Conservation (phyloP, 208 protist genomes). For the Porcisia hertigi region DNA sequence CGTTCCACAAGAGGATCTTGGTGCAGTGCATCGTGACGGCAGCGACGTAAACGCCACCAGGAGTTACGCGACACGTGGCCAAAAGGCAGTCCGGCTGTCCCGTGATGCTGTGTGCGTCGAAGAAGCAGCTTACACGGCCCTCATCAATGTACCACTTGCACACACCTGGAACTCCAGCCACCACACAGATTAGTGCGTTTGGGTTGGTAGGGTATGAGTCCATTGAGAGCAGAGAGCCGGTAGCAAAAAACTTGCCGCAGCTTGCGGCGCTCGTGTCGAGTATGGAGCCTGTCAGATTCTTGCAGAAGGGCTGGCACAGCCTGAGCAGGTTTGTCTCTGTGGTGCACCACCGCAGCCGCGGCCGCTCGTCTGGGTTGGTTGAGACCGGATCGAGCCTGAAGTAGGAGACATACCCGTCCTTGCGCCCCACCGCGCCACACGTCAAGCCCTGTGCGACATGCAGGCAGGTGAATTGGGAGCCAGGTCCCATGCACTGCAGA, state of each 20-base stretch:
- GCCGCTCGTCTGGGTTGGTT: constrained; percentile 36
- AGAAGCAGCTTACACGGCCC: constrained; percentile 69
- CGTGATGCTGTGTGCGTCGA: constrained; percentile 37
- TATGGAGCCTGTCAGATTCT: constrained; percentile 11
- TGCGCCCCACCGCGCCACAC: constrained; percentile 65
- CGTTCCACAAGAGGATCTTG: constrained; percentile 69
- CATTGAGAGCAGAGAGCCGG: constrained; percentile 61
- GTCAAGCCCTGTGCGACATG: constrained; percentile 80
- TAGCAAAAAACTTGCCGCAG: constrained; percentile 40
- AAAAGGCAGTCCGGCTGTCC: constrained; percentile 32
- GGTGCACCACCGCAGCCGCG: constrained; percentile 56
- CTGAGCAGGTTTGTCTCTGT: constrained; percentile 49
- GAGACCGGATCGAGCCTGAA: constrained; percentile 54
- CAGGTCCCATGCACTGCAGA: constrained; percentile 33
- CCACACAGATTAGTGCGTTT: constrained; percentile 72
- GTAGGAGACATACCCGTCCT: constrained; percentile 68
- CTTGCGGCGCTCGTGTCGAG: constrained; percentile 27
- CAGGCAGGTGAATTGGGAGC: constrained; percentile 56
- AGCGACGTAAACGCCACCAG: constrained; percentile 72
- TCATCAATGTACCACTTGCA: constrained; percentile 87
- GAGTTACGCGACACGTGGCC: constrained; percentile 56
- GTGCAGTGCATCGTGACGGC: constrained; percentile 68
- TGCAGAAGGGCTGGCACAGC: constrained; percentile 62
- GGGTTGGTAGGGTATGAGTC: constrained; percentile 80
- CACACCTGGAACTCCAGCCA: constrained; percentile 69